Conservation (phyloP, 768 basidiomycete species). For the Paxillus involutus region DNA sequence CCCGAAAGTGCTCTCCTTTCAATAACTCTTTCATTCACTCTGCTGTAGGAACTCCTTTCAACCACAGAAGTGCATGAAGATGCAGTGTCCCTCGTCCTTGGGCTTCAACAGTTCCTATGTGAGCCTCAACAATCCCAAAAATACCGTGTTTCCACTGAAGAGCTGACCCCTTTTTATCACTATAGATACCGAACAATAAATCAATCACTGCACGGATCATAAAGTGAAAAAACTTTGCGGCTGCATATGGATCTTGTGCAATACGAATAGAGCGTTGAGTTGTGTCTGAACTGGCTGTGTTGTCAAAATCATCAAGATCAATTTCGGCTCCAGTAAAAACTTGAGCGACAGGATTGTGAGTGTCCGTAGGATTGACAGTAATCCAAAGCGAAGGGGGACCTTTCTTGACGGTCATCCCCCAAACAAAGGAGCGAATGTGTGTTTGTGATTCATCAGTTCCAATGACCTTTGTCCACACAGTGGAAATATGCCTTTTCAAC, state of each 20-base stretch:
- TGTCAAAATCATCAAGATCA: background rate
- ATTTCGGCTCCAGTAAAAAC: background rate
- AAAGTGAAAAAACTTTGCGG: conserved; percentile 1
- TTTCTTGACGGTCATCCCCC: too few relatives aligned
- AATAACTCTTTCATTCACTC: too few relatives aligned
- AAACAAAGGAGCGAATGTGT: too few relatives aligned
- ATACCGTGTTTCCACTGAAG: background rate
- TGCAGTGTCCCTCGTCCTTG: conserved; percentile 1
- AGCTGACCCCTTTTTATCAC: too few relatives aligned
- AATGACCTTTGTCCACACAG: too few relatives aligned
- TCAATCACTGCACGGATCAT: background rate
- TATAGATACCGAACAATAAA: too few relatives aligned
- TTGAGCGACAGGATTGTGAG: background rate
- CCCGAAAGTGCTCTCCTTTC: too few relatives aligned
- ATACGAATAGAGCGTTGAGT: background rate
- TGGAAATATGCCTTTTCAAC: too few relatives aligned
- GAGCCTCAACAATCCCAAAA: background rate
- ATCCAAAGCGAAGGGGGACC: background rate
- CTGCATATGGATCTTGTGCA: background rate
- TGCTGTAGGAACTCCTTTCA: background rate
- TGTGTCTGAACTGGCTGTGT: background rate
- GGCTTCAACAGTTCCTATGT: background rate
- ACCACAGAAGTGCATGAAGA: background rate
- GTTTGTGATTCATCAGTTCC: too few relatives aligned
- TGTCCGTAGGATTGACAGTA: background rate